phyloP scores from a whole-genome alignment of 768 basidiomycete genomes.

The Russula olivacea region DNA sequence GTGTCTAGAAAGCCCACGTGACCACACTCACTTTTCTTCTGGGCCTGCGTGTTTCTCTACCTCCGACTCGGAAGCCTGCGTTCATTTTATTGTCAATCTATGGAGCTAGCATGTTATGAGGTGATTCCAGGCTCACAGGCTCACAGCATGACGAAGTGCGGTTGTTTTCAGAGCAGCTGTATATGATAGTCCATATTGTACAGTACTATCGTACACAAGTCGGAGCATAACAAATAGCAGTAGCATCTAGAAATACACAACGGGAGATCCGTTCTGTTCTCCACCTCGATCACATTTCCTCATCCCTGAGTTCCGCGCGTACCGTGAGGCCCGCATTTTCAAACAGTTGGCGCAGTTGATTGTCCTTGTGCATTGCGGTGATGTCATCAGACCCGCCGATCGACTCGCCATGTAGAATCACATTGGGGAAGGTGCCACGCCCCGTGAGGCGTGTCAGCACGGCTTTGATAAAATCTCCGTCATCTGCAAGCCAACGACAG shows the following conservation, averaged over 20 bases:
- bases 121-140: too few relatives aligned
- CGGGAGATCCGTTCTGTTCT: neutral
- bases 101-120: too few relatives aligned
- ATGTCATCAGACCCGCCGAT: constrained; percentile 66
- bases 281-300: neutral
- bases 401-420: constrained; percentile 55
- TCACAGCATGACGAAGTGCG: too few relatives aligned
- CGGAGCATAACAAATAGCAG: neutral
- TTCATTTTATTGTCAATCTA: too few relatives aligned
- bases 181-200: neutral
- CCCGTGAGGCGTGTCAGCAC: constrained; percentile 61
- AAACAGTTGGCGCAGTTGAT: constrained; percentile 40
- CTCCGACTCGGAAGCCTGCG: too few relatives aligned
- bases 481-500: constrained; percentile 39
- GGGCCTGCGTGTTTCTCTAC: too few relatives aligned
- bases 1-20: too few relatives aligned
- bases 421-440: constrained; percentile 70
- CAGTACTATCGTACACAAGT: neutral
- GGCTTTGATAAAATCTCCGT: constrained; percentile 55
- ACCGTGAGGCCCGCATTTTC: constrained; percentile 41
- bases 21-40: too few relatives aligned
- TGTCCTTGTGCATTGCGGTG: constrained; percentile 44
- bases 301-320: constrained; percentile 2
- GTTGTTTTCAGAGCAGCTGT: too few relatives aligned
- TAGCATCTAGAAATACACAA: constrained; percentile 7